Conservation (phyloP, 192 early-diverging fungal genomes). For the Linderina pennispora region DNA sequence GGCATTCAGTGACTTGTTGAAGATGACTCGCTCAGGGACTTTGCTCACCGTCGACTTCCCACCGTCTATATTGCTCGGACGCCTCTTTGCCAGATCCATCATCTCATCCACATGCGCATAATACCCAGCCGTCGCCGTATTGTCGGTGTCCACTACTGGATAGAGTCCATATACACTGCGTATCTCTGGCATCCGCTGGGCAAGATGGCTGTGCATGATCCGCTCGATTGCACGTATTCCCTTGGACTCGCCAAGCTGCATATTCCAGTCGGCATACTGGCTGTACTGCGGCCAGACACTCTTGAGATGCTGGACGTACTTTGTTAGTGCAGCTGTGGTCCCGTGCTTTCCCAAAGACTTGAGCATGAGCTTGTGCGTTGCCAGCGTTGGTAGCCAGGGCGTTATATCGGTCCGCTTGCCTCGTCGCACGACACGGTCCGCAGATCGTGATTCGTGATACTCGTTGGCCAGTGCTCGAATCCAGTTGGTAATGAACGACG, state of each 20-base stretch:
- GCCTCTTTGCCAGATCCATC: slow-evolving; percentile 1
- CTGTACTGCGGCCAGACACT: slow-evolving; percentile 19
- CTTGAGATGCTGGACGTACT: slow-evolving; percentile 7
- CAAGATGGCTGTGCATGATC: slow-evolving; percentile 10
- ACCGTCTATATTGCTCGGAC: too few relatives aligned
- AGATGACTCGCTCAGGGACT: slow-evolving; percentile 4
- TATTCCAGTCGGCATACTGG: slow-evolving; percentile 8
- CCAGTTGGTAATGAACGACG: slow-evolving; percentile 9
- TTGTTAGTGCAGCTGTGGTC: neutral
- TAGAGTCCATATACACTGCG: slow-evolving; percentile 8
- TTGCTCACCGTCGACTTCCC: too few relatives aligned
- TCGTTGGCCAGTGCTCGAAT: slow-evolving; percentile 7
- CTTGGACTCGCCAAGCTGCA: too few relatives aligned
- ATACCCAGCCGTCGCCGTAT: slow-evolving; percentile 1
- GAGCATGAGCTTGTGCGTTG: slow-evolving; percentile 25
- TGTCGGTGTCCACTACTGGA: neutral
- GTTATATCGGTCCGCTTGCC: neutral
- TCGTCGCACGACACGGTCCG: neutral
- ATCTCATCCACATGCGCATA: slow-evolving; percentile 7
- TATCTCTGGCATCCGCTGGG: slow-evolving; percentile 1
- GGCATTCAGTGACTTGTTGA: slow-evolving; percentile 12
- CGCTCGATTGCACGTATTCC: slow-evolving; percentile 10
- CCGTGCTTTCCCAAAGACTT: slow-evolving; percentile 3
- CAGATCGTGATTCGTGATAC: slow-evolving; percentile 1
- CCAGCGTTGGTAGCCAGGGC: slow-evolving; percentile 34